Base-by-base conservation (phyloP, 768 basidiomycete species). In the Xerocomellus chrysenteron region DNA sequence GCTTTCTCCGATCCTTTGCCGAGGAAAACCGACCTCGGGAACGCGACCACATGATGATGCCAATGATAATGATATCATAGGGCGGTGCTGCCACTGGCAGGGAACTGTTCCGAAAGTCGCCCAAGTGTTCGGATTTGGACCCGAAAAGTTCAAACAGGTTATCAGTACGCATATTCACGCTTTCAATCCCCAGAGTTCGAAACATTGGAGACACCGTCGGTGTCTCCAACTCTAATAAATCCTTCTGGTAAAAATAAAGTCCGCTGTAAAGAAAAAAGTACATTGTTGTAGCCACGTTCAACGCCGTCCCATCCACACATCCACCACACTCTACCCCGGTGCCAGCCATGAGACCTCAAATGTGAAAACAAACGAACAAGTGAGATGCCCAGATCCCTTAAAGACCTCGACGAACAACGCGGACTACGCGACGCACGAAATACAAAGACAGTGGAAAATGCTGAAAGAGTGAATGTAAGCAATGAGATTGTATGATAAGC, bases 401-500 rank as follows among this genome's bases (percentile, higher is more conserved):
- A 45, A 45, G 37, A 37, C 50, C 55, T 51, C 42, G 37, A 55
- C 17, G 30, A 52, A 53, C 57, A 50, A 47, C 19, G n/a, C 24
- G 6, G 37, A 55, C 48, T 53, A 62, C 46, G 50, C 41, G 28
- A 47, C 44, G 35, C 36, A 41, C 52, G 41, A 57, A 28, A 55
- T 55, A 69, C 62, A 58, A 49, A 62, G 53, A 59, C 37, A 41
- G 40, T 41, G 37, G 28, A 28, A 43, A 56, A 60, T 66, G 60
- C 61, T 52, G 43, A 56, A 60, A 37, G 49, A 39, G 55, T 52
- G 60, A 52, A 61, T 60, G 56, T 59, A 62, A 71, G 71, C 69
- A 73, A 56, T 58, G 68, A 28, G 57, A 63, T 62, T 62, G 65
- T 71, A 73, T 50, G 68, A 58, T 73, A 73, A 66, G 49, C 65